Conservation (phyloP, 73 alveolate genomes). For the Paramecium tetraurelia region DNA sequence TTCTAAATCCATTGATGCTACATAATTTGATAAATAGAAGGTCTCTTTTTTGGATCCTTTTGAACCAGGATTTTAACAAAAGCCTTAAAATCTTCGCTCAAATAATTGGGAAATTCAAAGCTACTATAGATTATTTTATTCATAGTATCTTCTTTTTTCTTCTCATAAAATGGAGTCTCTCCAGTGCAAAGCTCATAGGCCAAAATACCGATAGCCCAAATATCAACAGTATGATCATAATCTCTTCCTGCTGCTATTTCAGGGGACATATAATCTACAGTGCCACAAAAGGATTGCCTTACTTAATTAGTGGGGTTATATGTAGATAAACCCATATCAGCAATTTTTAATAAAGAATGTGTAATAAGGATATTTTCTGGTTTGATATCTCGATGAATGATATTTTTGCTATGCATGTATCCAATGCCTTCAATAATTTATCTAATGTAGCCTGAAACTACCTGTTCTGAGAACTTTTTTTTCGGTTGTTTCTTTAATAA, state of each 20-base stretch:
- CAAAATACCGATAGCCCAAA: conserved; percentile 90
- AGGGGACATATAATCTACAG: conserved; percentile 94
- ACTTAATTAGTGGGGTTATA: conserved; percentile 64
- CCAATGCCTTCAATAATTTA: conserved; percentile 61
- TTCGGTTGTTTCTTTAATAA: conserved; percentile 63
- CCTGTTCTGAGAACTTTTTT: conserved; percentile 53
- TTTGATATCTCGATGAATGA: conserved; percentile 74
- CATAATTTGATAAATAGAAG: neutral
- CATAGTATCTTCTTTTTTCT: conserved; percentile 52
- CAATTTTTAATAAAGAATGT: conserved; percentile 39
- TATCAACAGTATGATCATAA: conserved; percentile 87
- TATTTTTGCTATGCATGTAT: conserved; percentile 64
- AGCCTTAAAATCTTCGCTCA: conserved; percentile 29
- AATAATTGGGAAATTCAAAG: conserved; percentile 18
- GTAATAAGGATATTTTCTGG: conserved; percentile 69
- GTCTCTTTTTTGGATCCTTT: conserved; percentile 47
- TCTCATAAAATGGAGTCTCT: conserved; percentile 62
- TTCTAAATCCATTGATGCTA: conserved; percentile 55
- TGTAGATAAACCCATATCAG: conserved; percentile 58
- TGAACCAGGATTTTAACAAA: neutral
- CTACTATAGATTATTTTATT: conserved; percentile 5
- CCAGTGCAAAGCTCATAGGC: conserved; percentile 67
- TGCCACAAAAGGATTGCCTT: conserved; percentile 93
- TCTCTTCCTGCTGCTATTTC: conserved; percentile 85
- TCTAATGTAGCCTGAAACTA: conserved; percentile 61